Conservation (phyloP, 305 asterid species). For the Rubia peregrina region DNA sequence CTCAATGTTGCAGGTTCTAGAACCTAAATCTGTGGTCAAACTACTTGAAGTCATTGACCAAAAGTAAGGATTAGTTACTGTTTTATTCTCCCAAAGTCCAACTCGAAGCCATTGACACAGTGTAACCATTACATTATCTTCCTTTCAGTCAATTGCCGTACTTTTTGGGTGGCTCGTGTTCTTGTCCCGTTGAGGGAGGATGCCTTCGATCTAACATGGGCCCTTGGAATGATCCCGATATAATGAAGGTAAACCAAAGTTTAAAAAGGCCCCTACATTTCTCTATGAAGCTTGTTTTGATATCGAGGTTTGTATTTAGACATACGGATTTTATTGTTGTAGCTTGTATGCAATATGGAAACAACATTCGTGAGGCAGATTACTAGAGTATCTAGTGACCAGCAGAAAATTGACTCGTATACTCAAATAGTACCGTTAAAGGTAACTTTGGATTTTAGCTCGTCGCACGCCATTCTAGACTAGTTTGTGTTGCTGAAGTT, state of each 20-base stretch:
- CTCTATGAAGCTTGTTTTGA: not conserved
- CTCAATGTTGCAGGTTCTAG: constrained; percentile 55
- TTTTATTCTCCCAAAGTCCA: not conserved
- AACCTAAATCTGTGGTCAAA: constrained; percentile 63
- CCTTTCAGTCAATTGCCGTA: constrained; percentile 82
- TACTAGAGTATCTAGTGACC: constrained; percentile 38
- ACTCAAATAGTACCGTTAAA: constrained; percentile 42
- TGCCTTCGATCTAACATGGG: constrained; percentile 89
- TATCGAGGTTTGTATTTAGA: not conserved
- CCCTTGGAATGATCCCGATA: constrained; percentile 93
- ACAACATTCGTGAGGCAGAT: constrained; percentile 46
- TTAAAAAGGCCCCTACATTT: not conserved
- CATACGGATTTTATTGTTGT: constrained; percentile 17
- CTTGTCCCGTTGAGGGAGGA: constrained; percentile 80
- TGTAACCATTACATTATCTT: constrained; percentile 11
- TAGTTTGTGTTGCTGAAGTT: not conserved
- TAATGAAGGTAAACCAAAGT: constrained; percentile 54
- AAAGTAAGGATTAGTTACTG: constrained; percentile 36
- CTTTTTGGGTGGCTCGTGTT: constrained; percentile 87
- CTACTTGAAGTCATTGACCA: constrained; percentile 75
- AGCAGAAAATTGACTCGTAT: constrained; percentile 40
- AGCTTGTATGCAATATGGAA: constrained; percentile 63
- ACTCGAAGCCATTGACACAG: not conserved
- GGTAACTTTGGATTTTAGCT: constrained; percentile 25
- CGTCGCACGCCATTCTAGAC: not conserved